These are phyloP conservation scores for Botryotinia globosa DNA, from an alignment of 2,329 filamentous ascomycete genomes.

Conservation along the genomic window DNA sequence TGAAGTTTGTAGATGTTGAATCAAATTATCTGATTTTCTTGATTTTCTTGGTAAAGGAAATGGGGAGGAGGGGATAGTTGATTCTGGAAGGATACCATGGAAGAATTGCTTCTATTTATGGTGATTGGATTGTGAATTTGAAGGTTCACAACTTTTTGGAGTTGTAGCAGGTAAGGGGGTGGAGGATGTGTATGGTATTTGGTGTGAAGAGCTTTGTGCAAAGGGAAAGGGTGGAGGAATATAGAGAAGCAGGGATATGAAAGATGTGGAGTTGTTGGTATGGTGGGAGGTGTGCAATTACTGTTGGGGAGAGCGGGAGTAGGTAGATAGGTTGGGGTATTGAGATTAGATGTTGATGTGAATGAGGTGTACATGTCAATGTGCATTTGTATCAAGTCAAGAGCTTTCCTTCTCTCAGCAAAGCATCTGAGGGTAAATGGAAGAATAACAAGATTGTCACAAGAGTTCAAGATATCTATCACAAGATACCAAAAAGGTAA, in stretches of 20 bases:
- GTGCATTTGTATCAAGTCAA: not conserved
- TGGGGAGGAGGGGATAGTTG: too few species aligned
- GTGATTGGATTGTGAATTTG: too few species aligned
- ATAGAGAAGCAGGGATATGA: too few species aligned
- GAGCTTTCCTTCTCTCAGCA: too few species aligned
- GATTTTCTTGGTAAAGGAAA: too few species aligned
- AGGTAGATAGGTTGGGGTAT: not conserved
- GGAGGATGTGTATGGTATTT: not conserved
- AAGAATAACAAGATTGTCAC: not conserved
- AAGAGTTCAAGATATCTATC: too few species aligned
- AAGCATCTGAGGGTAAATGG: too few species aligned
- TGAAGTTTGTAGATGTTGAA: too few species aligned
- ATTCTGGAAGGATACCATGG: too few species aligned
- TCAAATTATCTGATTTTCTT: not conserved
- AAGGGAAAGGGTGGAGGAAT: too few species aligned
- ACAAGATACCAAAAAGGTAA: not conserved
- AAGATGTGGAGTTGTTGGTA: too few species aligned
- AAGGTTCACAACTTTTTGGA: not conserved
- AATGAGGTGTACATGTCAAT: not conserved
- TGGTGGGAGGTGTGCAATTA: not conserved
- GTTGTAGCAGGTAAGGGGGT: not conserved
- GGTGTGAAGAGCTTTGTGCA: not conserved
- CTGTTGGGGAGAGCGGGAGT: fast-evolving
- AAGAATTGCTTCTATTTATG: too few species aligned
- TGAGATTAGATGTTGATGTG: not conserved